These are phyloP conservation scores for Globisporangium takayamanum DNA, from an alignment of 352 stramenopile species.

Conservation along the genomic window DNA sequence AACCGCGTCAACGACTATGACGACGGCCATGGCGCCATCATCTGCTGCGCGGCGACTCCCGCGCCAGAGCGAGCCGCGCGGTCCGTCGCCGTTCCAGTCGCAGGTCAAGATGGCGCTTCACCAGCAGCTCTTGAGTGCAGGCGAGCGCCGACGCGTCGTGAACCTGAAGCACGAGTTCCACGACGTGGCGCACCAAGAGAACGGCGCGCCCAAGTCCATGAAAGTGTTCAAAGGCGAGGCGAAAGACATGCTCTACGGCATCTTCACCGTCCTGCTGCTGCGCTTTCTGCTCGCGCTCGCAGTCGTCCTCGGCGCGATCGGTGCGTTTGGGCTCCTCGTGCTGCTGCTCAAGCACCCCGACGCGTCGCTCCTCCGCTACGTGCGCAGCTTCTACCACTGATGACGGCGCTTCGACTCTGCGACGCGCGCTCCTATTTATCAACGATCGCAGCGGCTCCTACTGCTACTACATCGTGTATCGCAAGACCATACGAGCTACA, in stretches of 20 bases:
- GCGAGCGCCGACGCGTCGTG: conserved; percentile 21
- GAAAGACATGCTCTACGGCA: conserved; percentile 47
- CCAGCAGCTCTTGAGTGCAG: conserved; percentile 10
- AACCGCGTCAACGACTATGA: not conserved
- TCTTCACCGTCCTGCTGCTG: conserved; percentile 56
- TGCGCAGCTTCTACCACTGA: conserved; percentile 10
- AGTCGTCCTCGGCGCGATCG: conserved; percentile 27
- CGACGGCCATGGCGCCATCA: not conserved
- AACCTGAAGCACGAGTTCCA: conserved; percentile 27
- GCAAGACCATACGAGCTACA: not conserved
- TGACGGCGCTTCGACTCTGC: no score
- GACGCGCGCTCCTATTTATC: conserved; percentile 9
- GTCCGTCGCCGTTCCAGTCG: conserved; percentile 12
- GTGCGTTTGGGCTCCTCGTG: conserved; percentile 24
- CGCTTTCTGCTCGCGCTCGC: conserved; percentile 40
- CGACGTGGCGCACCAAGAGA: conserved; percentile 33
- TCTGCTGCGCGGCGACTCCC: conserved; percentile 1
- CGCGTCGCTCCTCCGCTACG: conserved; percentile 24
- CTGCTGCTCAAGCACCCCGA: conserved; percentile 30
- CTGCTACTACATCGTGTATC: not conserved
- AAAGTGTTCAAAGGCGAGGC: conserved; percentile 49
- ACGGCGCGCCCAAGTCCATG: conserved; percentile 47
- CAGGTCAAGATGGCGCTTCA: conserved; percentile 18
- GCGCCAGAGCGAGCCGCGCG: conserved; percentile 1
- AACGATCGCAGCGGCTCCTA: conserved; percentile 15